Conservation (phyloP, 495 filamentous ascomycete genomes). For the Aspergillus sclerotioniger region DNA sequence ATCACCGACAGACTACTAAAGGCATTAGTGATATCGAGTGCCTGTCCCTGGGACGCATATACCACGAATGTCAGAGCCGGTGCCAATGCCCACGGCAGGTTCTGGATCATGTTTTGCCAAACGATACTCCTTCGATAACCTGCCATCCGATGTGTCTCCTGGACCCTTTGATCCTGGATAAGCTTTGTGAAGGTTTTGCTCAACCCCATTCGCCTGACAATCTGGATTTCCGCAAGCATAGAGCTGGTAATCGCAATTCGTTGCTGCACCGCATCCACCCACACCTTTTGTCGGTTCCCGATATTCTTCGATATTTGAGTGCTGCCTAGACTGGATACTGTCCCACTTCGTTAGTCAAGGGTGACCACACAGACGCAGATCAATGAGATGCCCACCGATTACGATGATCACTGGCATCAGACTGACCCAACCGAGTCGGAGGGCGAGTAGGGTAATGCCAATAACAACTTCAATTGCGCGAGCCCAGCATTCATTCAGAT, state of each 20-base stretch:
- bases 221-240: not conserved
- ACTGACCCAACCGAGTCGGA: not conserved
- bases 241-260: not conserved
- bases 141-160: not conserved
- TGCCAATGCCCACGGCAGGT: conserved; percentile 1
- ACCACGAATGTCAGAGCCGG: conserved; percentile 2
- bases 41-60: not conserved
- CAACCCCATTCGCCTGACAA: not conserved
- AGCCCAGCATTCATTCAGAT: not conserved
- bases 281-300: not conserved
- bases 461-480: not conserved
- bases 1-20: conserved; percentile 1
- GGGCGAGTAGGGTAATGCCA: not conserved
- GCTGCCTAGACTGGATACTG: conserved; percentile 2
- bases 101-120: conserved; percentile 4
- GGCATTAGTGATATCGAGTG: not conserved
- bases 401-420: not conserved
- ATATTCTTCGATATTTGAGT: conserved; percentile 3
- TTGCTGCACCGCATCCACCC: conserved; percentile 1
- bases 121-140: not conserved
- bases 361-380: not conserved
- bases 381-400: not conserved
- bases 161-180: not conserved
- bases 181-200: not conserved
- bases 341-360: not conserved